A percentile compares a stretch with the other conserved stretches of the same genome.
These are phyloP conservation scores for Leccinum olivaceopallidum DNA, from an alignment of 768 basidiomycete genomes.

Conservation along the genomic window DNA sequence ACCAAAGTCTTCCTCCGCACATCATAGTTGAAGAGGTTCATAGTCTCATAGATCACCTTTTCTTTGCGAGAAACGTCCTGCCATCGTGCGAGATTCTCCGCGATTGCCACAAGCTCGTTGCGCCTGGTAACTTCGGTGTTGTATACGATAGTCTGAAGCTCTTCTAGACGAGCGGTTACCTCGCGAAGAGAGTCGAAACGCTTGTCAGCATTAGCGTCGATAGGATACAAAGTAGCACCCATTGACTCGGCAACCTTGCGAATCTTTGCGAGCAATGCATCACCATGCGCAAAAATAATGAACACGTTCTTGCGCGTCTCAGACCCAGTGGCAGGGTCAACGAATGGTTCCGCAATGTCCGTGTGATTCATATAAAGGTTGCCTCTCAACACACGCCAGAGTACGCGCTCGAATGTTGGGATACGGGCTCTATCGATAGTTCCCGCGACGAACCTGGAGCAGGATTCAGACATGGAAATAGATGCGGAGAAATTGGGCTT, in stretches of 20 bases:
- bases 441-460: slow-evolving; percentile 86
- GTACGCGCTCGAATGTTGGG: slow-evolving; percentile 92
- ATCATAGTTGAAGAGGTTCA: slow-evolving; percentile 96
- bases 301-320: slow-evolving; percentile 98
- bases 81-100: slow-evolving; percentile 86
- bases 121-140: slow-evolving; percentile 86
- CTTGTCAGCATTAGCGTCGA: slow-evolving; percentile 92
- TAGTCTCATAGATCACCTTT: slow-evolving; percentile 93
- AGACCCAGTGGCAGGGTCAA: slow-evolving; percentile 78
- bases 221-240: slow-evolving; percentile 95
- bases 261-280: slow-evolving; percentile 90
- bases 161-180: slow-evolving; percentile 86
- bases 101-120: slow-evolving; percentile 78
- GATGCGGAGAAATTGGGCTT: slow-evolving; percentile 25
- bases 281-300: slow-evolving; percentile 98
- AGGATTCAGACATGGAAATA: slow-evolving; percentile 1
- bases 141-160: slow-evolving; percentile 84
- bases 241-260: slow-evolving; percentile 99
- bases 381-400: slow-evolving; percentile 97
- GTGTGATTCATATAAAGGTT: slow-evolving; percentile 99
- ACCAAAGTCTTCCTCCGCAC: slow-evolving; percentile 91
- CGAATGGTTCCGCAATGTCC: slow-evolving; percentile 91
- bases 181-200: slow-evolving; percentile 88
- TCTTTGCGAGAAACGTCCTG: slow-evolving; percentile 93
- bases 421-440: slow-evolving; percentile 93